Evolutionary conservation across 108 stramenopile species (phyloP), one percentile per base, ranked within the genome.

Genomic region (Chaetoceros muelleri): DNA sequence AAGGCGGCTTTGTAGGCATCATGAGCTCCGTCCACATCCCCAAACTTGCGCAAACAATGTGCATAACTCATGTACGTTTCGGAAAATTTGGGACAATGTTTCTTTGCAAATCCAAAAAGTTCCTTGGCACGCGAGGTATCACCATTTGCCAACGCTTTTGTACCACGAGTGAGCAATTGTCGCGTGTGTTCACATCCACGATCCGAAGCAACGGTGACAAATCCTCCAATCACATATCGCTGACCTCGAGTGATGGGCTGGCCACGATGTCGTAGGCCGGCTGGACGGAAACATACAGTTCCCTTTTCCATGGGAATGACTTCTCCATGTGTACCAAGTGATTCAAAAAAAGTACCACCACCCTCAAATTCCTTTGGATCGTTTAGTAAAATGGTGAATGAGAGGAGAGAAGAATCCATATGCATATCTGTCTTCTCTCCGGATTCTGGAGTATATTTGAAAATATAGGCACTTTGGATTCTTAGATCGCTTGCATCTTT

Each of bases 381-480:
- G 52, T 71, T 75, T 21, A 75, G 55, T 64, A 68, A 62, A n/a
- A 75, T 71, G 28, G 69, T 75, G 27, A 75, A 68, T 18, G 74
- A 71, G 8, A 71, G 56, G 24, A 60, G 66, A 46, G 69, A 69
- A 53, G 66, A 56, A 58, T 74, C 73, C 17, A 69, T 27, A 67
- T 74, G 73, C 1, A 74, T 49, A 49, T 49, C 48, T 23, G 22
- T 49, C 21, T 23, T 19, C 7, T 19, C 48, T 5, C 48, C 48
- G 7, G 48, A 22, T 23, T 19, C 48, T 17, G 48, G 48, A 22
- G 48, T 49, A n/a, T 22, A 49, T 49, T 49, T 49, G 21, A 49
- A 22, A 3, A 49, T 5, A n/a, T 49, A 49, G 3, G 21, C 19
- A 49, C 22, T 49, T 19, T 49, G 21, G 3, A 49, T 22, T 49